These are phyloP conservation scores for Nigrograna mackinnonii DNA, from an alignment of 2,329 filamentous ascomycete species.

Conservation along the genomic window DNA sequence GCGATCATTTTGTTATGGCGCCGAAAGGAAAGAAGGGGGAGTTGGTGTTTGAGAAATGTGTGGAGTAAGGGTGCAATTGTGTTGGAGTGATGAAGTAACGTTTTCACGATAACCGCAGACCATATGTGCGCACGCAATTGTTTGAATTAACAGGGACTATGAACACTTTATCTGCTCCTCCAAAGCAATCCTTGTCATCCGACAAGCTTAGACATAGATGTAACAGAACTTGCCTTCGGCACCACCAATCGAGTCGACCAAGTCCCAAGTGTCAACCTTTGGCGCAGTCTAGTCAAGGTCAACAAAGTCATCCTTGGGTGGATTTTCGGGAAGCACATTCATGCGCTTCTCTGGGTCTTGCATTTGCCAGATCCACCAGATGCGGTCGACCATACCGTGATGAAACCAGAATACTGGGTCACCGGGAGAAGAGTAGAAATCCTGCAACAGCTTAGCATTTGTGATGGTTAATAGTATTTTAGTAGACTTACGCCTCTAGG, in stretches of 20 bases:
- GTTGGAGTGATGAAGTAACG: too few species aligned
- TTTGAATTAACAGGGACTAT: too few species aligned
- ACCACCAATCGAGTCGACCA: conserved; percentile 23
- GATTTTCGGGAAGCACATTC: conserved; percentile 22
- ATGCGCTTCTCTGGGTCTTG: conserved; percentile 36
- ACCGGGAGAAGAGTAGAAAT: conserved; percentile 50
- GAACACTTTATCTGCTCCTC: too few species aligned
- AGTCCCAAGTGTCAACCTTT: conserved; percentile 18
- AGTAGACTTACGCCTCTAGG: conserved; percentile 25
- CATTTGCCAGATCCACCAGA: conserved; percentile 56
- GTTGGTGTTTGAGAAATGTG: too few species aligned
- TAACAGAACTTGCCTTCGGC: conserved; percentile 24
- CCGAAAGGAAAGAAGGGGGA: too few species aligned
- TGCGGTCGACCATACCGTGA: conserved; percentile 51
- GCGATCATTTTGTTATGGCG: too few species aligned
- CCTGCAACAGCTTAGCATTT: conserved; percentile 20
- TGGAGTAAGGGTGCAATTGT: too few species aligned
- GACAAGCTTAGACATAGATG: conserved; percentile 26
- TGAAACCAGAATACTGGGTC: conserved; percentile 54
- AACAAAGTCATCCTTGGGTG: conserved; percentile 19
- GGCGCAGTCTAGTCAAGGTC: conserved; percentile 24
- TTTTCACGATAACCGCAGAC: too few species aligned
- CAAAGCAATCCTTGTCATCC: too few species aligned
- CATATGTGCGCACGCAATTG: too few species aligned
- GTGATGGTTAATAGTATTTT: not conserved